Percentiles rank a stretch among this genome's conserved stretches.
These are phyloP conservation scores for Microdochium bolleyi DNA, from an alignment of 2,329 filamentous ascomycete species.

Conservation along the genomic window DNA sequence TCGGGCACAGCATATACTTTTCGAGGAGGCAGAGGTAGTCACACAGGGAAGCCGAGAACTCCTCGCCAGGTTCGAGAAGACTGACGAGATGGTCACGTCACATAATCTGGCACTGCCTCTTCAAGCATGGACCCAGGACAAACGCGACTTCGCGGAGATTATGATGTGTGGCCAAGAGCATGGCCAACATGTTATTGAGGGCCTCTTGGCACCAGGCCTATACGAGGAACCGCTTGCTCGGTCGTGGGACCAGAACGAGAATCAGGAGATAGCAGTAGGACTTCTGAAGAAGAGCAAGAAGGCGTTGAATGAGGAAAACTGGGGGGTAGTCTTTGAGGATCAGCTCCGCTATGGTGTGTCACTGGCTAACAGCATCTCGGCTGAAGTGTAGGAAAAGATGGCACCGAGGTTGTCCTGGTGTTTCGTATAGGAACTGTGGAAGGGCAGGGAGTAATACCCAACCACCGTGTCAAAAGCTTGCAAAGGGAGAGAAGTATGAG, in stretches of 20 bases:
- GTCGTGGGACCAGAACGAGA: constrained; percentile 10
- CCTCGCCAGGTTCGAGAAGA: constrained; percentile 17
- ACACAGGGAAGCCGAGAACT: constrained; percentile 15
- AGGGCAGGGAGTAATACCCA: background rate
- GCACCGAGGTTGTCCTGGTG: background rate
- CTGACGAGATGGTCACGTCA: constrained; percentile 14
- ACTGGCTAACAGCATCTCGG: constrained; percentile 11
- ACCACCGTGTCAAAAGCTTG: too few species aligned
- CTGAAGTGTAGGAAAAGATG: constrained; percentile 1
- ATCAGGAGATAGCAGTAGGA: constrained; percentile 15
- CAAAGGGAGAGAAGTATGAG: too few species aligned
- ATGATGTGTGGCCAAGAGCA: constrained; percentile 20
- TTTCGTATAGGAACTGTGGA: background rate
- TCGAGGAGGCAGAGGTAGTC: constrained; percentile 11
- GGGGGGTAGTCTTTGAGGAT: constrained; percentile 16
- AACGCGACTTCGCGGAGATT: constrained; percentile 19
- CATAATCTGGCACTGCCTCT: constrained; percentile 14
- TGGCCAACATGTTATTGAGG: constrained; percentile 19
- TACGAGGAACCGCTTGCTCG: constrained; percentile 7
- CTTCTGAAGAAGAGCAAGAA: constrained; percentile 20
- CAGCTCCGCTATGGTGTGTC: constrained; percentile 13
- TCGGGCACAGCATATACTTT: constrained; percentile 9
- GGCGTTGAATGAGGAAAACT: constrained; percentile 11
- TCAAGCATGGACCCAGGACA: constrained; percentile 23
- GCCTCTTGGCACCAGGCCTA: constrained; percentile 11